Percentiles rank a stretch among this genome's conserved stretches.
Conservation (phyloP, 1,139 yeast species). For the Suhomyces taliae region DNA sequence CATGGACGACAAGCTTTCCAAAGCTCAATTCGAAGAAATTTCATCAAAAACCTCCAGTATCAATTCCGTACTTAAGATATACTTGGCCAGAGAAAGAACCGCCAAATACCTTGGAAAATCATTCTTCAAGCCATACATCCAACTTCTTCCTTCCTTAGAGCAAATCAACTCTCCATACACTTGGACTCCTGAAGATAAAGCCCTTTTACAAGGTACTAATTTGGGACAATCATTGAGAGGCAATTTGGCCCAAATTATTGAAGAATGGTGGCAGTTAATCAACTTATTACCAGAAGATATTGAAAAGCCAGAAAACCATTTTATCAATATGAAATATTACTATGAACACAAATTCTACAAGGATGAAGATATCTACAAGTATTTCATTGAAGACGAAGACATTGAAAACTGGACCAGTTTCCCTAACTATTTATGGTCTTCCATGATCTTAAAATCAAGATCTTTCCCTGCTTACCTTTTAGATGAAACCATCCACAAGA, state of each 20-base stretch:
- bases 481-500: constrained; percentile 22
- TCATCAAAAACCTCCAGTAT: constrained; percentile 25
- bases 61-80: constrained; percentile 50
- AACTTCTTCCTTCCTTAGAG: constrained; percentile 53
- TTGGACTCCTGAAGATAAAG: constrained; percentile 56
- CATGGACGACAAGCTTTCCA: not conserved
- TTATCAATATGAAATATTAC: constrained; percentile 45
- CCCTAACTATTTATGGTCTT: constrained; percentile 72
- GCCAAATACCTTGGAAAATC: constrained; percentile 16
- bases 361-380: constrained; percentile 36
- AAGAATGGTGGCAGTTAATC: constrained; percentile 54
- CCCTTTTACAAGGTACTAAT: constrained; percentile 63
- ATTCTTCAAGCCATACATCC: constrained; percentile 51
- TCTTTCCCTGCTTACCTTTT: constrained; percentile 69
- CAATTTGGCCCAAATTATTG: constrained; percentile 34
- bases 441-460: constrained; percentile 68
- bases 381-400: constrained; percentile 22
- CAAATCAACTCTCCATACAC: constrained; percentile 60
- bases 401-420: constrained; percentile 59
- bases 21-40: constrained; percentile 19
- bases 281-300: constrained; percentile 34
- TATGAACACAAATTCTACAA: constrained; percentile 48
- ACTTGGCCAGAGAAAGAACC: constrained; percentile 40
- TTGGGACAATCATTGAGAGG: constrained; percentile 43
- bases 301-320: constrained; percentile 37